These are phyloP conservation scores for Tetrahymena malaccensis DNA, from an alignment of 73 alveolate species.

Conservation along the genomic window DNA sequence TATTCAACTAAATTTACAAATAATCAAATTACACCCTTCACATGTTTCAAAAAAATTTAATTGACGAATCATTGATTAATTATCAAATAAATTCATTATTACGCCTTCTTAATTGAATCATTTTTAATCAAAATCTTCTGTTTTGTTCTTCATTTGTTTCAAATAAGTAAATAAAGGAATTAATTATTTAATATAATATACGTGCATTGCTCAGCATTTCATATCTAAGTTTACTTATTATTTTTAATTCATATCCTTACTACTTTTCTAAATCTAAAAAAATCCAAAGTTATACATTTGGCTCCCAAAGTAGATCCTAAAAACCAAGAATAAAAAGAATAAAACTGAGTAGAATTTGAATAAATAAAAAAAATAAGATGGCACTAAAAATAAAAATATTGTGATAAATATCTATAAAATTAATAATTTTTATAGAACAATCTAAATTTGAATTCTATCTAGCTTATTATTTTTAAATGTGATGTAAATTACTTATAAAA, in stretches of 20 bases:
- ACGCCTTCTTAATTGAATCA: not conserved
- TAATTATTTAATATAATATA: too few species aligned
- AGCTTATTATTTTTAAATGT: too few species aligned
- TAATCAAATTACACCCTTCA: not conserved
- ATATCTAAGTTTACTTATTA: not conserved
- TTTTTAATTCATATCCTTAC: too few species aligned
- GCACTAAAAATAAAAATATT: too few species aligned
- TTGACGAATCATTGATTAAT: not conserved
- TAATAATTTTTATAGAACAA: too few species aligned
- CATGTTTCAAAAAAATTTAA: not conserved
- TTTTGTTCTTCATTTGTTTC: not conserved
- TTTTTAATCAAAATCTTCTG: not conserved
- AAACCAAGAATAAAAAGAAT: too few species aligned
- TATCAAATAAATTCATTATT: not conserved
- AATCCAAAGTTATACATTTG: not conserved
- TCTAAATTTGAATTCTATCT: too few species aligned
- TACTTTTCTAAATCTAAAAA: not conserved
- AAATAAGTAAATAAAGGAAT: too few species aligned
- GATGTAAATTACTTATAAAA: too few species aligned
- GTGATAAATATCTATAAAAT: too few species aligned
- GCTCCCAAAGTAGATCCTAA: not conserved
- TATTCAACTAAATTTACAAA: not conserved
- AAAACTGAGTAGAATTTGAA: too few species aligned
- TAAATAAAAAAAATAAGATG: not conserved
- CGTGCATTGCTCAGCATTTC: not conserved